Evolutionary conservation across 768 basidiomycete species (phyloP), one percentile per base, ranked within the genome.

Genomic region (Dendrothele bispora): DNA sequence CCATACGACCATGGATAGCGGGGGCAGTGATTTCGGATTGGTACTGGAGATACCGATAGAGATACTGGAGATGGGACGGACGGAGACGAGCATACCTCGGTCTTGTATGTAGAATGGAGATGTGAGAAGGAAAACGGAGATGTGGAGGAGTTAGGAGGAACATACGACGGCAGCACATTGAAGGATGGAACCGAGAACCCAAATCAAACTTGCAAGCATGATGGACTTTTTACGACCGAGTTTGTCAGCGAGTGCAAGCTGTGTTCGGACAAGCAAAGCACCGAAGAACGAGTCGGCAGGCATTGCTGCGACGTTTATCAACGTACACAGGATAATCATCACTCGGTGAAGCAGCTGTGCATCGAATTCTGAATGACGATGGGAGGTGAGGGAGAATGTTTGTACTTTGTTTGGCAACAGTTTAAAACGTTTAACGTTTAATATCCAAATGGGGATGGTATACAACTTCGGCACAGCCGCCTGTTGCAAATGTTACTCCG

Each of bases 261-360:
- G 66, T 3, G 79, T 78, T n/a, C n/a, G n/a, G 17, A 86, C 85
- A 15, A 76, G 62, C 24, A 88, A 75, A 3, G 87, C 76, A 17
- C 87, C 87, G 26, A 82, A 48, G 40, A 89, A 72, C 18, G 86
- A 87, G 34, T 82, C 86, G 3, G 84, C 86, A 15, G 86, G 86
- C 86, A 89, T 88, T 32, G 85, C 66, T 3, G 87, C 86, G n/a
- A 86, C 82, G 37, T n/a, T n/a, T n/a, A n/a, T n/a, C n/a, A n/a
- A n/a, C n/a, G n/a, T n/a, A n/a, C n/a, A n/a, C n/a, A n/a, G n/a
- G n/a, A n/a, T n/a, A n/a, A n/a, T n/a, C n/a, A n/a, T n/a, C n/a
- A n/a, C n/a, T n/a, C n/a, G n/a, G n/a, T n/a, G n/a, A n/a, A n/a
- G n/a, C n/a, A n/a, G n/a, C n/a, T n/a, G n/a, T n/a, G n/a, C n/a